A percentile compares a stretch with the other conserved stretches of the same genome.
Evolutionary conservation across 2,329 filamentous ascomycete genomes (phyloP).

Genomic region (Tolypocladium amazonense): DNA sequence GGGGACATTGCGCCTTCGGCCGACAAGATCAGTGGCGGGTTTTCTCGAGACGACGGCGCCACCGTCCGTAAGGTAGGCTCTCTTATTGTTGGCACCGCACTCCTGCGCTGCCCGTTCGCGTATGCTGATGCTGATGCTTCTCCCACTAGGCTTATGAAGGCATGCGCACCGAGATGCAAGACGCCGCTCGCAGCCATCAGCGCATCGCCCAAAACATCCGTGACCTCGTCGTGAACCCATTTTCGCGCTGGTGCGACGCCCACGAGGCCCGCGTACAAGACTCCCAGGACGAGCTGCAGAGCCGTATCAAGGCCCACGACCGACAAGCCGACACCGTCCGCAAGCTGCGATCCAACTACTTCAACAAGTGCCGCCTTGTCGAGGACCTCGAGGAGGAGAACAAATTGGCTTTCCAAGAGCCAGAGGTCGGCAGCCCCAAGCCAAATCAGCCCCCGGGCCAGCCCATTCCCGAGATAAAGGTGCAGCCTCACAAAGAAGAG

Average conservation of each 20-base stretch:
- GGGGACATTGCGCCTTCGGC: constrained; percentile 72
- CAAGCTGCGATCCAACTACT: constrained; percentile 92
- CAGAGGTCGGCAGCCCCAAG: constrained; percentile 62
- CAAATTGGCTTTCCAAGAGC: constrained; percentile 92
- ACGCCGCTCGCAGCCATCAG: constrained; percentile 79
- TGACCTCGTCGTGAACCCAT: constrained; percentile 88
- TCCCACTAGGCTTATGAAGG: constrained; percentile 74
- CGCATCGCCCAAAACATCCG: constrained; percentile 96
- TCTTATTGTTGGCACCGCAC: not conserved
- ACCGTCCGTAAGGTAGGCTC: constrained; percentile 76
- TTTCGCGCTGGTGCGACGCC: constrained; percentile 90
- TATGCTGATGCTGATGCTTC: constrained; percentile 8
- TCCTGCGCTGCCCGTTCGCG: not conserved
- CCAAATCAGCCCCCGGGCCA: constrained; percentile 32
- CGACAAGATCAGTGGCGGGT: constrained; percentile 75
- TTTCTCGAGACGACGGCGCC: constrained; percentile 84
- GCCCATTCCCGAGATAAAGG: constrained; percentile 75
- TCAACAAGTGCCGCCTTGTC: constrained; percentile 95
- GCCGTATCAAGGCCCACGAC: constrained; percentile 84
- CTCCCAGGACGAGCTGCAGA: constrained; percentile 88
- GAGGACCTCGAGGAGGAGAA: constrained; percentile 98
- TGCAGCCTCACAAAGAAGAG: constrained; percentile 56
- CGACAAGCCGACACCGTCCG: constrained; percentile 82
- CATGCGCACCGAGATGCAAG: constrained; percentile 83
- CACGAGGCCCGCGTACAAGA: constrained; percentile 86